Evolutionary conservation across 2,329 filamentous ascomycete genomes (phyloP).

Genomic region (Sporothrix euskadiensis): DNA sequence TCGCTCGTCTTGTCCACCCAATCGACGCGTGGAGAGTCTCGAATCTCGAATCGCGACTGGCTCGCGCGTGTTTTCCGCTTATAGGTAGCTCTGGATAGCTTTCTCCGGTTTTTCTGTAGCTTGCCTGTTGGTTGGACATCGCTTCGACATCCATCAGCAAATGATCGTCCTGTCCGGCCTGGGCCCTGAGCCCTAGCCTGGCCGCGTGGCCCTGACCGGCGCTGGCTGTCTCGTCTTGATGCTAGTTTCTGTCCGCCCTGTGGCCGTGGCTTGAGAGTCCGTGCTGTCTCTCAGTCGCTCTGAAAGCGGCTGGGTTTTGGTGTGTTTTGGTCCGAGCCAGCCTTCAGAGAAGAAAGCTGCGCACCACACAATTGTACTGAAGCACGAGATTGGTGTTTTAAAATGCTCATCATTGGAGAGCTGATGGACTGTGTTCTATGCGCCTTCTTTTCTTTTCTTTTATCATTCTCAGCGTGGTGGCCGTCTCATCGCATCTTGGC

Average conservation of each 20-base stretch:
- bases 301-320: background rate
- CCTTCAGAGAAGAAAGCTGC: background rate
- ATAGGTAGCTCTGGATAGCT: background rate
- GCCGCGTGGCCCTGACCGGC: background rate
- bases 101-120: background rate
- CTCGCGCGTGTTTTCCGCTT: background rate
- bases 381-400: conserved; percentile 12
- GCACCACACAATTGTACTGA: background rate
- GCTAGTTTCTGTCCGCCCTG: background rate
- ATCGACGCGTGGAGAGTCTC: background rate
- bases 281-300: background rate
- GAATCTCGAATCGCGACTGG: background rate
- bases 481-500: conserved; percentile 2
- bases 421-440: background rate
- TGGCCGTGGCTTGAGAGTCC: background rate
- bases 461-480: background rate
- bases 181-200: background rate
- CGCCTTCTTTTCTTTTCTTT: background rate
- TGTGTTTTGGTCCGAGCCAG: background rate
- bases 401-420: background rate
- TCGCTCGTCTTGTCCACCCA: background rate
- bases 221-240: background rate
- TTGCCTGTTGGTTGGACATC: background rate
- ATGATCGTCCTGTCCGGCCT: background rate
- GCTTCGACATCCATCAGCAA: background rate